Conservation (phyloP, 495 filamentous ascomycete species). For the Neurospora discreta region DNA sequence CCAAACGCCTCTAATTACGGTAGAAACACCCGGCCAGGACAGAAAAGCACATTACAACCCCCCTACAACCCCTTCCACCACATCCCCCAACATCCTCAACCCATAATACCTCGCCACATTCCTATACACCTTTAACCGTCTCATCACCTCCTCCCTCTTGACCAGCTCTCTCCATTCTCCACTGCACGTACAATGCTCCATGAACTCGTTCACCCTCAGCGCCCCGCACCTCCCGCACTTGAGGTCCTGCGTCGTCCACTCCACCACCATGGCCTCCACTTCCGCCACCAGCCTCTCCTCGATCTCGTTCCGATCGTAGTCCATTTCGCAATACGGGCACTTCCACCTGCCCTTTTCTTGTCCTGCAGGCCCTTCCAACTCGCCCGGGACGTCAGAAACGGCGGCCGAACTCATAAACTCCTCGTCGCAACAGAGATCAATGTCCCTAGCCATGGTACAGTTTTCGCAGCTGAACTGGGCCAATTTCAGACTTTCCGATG, state of each 20-base stretch:
- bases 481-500: conserved; percentile 61
- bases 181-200: conserved; percentile 92
- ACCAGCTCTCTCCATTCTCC: conserved; percentile 70
- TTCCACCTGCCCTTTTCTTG: conserved; percentile 50
- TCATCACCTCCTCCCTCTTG: conserved; percentile 55
- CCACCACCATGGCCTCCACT: conserved; percentile 60
- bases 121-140: conserved; percentile 53
- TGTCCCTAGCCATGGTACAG: conserved; percentile 77
- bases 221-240: conserved; percentile 62
- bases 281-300: conserved; percentile 76
- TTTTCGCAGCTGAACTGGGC: conserved; percentile 70
- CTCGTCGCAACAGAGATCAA: conserved; percentile 92
- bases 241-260: conserved; percentile 84
- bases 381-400: background rate
- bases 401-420: conserved; percentile 47
- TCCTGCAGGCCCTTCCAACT: conserved; percentile 10
- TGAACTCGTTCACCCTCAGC: conserved; percentile 77
- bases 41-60: conserved; percentile 16
- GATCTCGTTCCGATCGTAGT: conserved; percentile 63
- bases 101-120: conserved; percentile 69
- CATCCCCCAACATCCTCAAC: conserved; percentile 65
- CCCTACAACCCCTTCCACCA: conserved; percentile 51
- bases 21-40: background rate
- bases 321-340: conserved; percentile 64
- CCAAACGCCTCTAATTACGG: background rate